These are phyloP conservation scores for Amaranthus tricolor DNA, from an alignment of 179 eudicot species.

Conservation along the genomic window DNA sequence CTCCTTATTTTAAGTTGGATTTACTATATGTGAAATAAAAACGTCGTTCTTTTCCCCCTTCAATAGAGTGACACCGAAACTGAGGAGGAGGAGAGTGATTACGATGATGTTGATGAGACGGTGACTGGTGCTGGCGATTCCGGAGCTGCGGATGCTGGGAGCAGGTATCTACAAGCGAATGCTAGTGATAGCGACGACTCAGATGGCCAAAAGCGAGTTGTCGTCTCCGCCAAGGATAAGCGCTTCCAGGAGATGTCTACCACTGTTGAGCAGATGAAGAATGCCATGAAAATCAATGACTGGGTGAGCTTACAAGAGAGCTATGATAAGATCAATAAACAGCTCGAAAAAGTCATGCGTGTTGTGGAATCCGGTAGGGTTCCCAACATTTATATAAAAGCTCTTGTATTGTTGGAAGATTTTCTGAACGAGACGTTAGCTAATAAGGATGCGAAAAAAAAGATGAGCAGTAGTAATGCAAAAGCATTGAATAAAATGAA, in stretches of 20 bases:
- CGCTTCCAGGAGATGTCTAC: conserved; percentile 76
- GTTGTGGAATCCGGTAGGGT: conserved; percentile 57
- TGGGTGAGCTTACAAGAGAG: conserved; percentile 82
- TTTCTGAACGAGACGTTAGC: conserved; percentile 62
- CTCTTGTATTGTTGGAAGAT: conserved; percentile 82
- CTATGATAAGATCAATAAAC: conserved; percentile 84
- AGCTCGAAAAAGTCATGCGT: conserved; percentile 80
- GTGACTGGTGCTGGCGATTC: conserved; percentile 12
- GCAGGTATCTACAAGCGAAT: conserved; percentile 33
- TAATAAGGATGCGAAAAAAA: conserved; percentile 80
- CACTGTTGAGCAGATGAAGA: conserved; percentile 85
- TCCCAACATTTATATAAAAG: conserved; percentile 63
- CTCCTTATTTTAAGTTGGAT: background rate
- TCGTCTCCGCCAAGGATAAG: conserved; percentile 69
- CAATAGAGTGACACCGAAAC: conserved; percentile 60
- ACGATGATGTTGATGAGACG: conserved; percentile 34
- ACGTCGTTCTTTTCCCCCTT: background rate
- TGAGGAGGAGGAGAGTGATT: conserved; percentile 48
- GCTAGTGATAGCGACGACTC: conserved; percentile 62
- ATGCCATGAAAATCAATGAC: conserved; percentile 86
- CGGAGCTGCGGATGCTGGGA: conserved; percentile 24
- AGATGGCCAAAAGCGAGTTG: conserved; percentile 58
- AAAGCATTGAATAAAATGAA: conserved; percentile 86
- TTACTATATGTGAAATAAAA: background rate
- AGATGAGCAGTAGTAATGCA: conserved; percentile 83